Evolutionary conservation across 2,329 filamentous ascomycete genomes (phyloP).

Genomic region (Paraphaeosphaeria minitans): DNA sequence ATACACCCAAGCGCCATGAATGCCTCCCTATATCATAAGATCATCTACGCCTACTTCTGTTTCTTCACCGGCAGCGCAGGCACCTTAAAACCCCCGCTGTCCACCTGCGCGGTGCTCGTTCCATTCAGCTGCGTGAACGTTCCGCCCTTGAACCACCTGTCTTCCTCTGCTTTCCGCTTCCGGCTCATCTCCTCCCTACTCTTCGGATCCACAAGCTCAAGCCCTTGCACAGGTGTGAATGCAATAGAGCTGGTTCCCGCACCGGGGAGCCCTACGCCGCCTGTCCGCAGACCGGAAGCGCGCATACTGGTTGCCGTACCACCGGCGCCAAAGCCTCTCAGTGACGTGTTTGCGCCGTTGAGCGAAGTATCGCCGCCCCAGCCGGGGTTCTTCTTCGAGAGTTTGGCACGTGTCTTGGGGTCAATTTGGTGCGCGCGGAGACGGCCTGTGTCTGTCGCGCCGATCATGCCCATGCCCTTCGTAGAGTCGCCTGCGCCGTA

Average conservation of each 20-base stretch:
- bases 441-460: conserved; percentile 82
- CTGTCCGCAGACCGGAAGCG: conserved; percentile 77
- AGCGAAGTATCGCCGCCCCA: conserved; percentile 76
- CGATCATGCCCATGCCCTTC: conserved; percentile 93
- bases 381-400: conserved; percentile 93
- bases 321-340: conserved; percentile 75
- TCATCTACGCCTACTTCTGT: conserved; percentile 25
- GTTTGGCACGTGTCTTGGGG: conserved; percentile 87
- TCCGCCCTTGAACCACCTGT: conserved; percentile 96
- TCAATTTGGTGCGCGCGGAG: conserved; percentile 90
- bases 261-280: conserved; percentile 74
- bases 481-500: conserved; percentile 87
- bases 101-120: conserved; percentile 47
- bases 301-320: conserved; percentile 72
- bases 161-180: conserved; percentile 92
- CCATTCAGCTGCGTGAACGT: conserved; percentile 85
- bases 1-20: conserved; percentile 10
- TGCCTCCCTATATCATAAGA: not conserved
- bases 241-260: conserved; percentile 82
- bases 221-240: conserved; percentile 91
- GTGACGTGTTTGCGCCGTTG: conserved; percentile 62
- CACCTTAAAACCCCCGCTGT: conserved; percentile 78
- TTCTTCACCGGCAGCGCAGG: conserved; percentile 79
- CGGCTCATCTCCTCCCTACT: conserved; percentile 83
- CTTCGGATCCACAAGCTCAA: conserved; percentile 95